Conservation (phyloP, 106 monocot species). For the Amphibolis antarctica region DNA sequence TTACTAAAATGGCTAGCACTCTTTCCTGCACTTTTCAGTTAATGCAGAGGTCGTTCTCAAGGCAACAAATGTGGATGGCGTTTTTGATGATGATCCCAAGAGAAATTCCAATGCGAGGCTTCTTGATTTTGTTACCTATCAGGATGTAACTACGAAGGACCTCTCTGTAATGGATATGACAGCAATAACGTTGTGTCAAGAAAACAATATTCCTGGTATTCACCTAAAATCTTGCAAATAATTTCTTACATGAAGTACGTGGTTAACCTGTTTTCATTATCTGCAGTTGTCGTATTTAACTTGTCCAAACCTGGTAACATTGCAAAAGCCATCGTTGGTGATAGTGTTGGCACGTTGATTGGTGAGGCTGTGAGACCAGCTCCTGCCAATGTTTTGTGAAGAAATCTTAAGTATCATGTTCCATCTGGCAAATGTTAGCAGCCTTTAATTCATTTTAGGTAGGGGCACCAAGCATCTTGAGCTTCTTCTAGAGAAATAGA, state of each 20-base stretch:
- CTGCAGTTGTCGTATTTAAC: conserved; percentile 24
- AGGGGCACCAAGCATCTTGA: too few relatives aligned
- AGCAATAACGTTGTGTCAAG: conserved; percentile 22
- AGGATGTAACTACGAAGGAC: conserved; percentile 22
- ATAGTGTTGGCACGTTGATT: conserved; percentile 25
- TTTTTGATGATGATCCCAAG: conserved; percentile 21
- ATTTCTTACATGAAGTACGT: neutral
- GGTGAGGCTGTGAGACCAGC: conserved; percentile 4
- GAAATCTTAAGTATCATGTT: neutral
- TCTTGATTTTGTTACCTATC: conserved; percentile 19
- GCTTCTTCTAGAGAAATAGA: too few relatives aligned
- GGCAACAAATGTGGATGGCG: conserved; percentile 93
- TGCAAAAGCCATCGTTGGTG: conserved; percentile 21
- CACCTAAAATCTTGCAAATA: neutral
- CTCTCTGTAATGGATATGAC: conserved; percentile 34
- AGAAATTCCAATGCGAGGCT: conserved; percentile 11
- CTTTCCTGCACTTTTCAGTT: conserved; percentile 22
- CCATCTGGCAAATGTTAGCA: too few relatives aligned
- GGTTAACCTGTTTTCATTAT: neutral
- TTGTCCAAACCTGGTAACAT: conserved; percentile 19
- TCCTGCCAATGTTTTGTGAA: neutral
- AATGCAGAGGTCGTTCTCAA: conserved; percentile 87
- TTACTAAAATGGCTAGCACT: neutral
- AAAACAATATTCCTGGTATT: conserved; percentile 29
- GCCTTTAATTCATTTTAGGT: too few relatives aligned